Conservation (phyloP, 306 rosid species). For the Morella rubra region DNA sequence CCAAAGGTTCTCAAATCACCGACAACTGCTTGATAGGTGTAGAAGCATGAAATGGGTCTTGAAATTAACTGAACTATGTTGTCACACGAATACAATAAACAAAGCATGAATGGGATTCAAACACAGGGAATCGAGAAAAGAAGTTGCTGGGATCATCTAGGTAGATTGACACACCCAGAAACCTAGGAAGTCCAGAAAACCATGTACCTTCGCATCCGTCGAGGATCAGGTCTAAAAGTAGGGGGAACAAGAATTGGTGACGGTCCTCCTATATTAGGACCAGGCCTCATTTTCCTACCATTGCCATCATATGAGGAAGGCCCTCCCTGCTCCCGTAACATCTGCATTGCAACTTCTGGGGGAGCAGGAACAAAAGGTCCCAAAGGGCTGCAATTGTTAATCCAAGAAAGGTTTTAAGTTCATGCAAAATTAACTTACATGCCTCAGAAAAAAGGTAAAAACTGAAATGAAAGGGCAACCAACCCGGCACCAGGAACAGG, state of each 20-base stretch:
- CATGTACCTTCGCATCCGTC: constrained; percentile 82
- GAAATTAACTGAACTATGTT: neutral
- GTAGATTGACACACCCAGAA: constrained; percentile 1
- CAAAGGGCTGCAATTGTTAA: constrained; percentile 65
- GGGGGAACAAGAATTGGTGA: constrained; percentile 85
- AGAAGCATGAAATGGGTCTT: neutral
- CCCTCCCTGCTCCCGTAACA: constrained; percentile 96
- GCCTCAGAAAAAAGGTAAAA: constrained; percentile 10
- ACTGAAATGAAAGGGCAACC: constrained; percentile 24
- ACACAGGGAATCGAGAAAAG: neutral
- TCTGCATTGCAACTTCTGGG: constrained; percentile 99
- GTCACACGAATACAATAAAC: neutral
- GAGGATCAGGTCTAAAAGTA: constrained; percentile 83
- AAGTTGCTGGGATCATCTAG: constrained; percentile 3
- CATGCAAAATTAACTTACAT: constrained; percentile 6
- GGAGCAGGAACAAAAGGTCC: constrained; percentile 99
- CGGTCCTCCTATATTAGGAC: constrained; percentile 76
- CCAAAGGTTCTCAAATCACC: neutral
- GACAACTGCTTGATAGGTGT: neutral
- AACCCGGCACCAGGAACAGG: constrained; percentile 99
- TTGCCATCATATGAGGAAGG: constrained; percentile 78
- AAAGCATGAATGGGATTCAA: neutral
- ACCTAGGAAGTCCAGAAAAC: constrained; percentile 6
- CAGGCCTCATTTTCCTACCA: constrained; percentile 71
- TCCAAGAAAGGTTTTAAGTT: constrained; percentile 22